Evolutionary conservation across 495 filamentous ascomycete genomes (phyloP), one percentile per base, ranked within the genome.

Genomic region (Penicillium salamii): DNA sequence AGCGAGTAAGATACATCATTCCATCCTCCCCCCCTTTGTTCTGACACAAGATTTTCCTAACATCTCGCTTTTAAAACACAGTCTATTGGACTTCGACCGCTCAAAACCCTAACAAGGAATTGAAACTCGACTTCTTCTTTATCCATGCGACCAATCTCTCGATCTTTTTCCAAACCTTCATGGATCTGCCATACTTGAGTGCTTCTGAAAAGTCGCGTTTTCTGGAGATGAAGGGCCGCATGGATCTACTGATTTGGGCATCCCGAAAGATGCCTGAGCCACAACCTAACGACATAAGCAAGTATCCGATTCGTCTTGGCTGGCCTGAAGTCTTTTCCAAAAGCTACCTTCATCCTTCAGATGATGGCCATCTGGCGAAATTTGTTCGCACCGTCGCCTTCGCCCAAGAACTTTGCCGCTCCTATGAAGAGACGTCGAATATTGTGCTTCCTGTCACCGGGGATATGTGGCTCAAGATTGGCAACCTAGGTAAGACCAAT

Each of bases 281-380:
- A 3, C 19, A 49, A 20, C 18, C 31, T 2, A 39, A 58, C 3
- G 40, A 46, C 7, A 53, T 68, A 1, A 14, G 28, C 4, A 24
- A 47, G 14, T 67, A 65, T 39, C 17, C 12, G 21, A 47, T 36
- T 19, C 57, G 50, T 42, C 35, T 49, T 15, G 55, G 50, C 3
- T 74, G 70, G 70, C 14, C 24, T 5, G 54, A 51, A 11, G 21
- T 74, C 7, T 74, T 55, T 56, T 18, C 4, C 52, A 52, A n/a
- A 15, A 47, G 19, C 23, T 50, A 1, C 63, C 64, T 35, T 21
- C 17, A 21, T 39, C 15, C 36, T 17, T 11, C 17, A 8, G 70
- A 74, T 42, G 70, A 74, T 48, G 70, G 70, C 2, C 70, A 72
- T 53, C 49, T 61, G 12, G 59, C 57, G 18, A 74, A 74, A 50